phyloP scores from a whole-genome alignment of 768 basidiomycete species.

The Gloeopeniophorella convolvens region DNA sequence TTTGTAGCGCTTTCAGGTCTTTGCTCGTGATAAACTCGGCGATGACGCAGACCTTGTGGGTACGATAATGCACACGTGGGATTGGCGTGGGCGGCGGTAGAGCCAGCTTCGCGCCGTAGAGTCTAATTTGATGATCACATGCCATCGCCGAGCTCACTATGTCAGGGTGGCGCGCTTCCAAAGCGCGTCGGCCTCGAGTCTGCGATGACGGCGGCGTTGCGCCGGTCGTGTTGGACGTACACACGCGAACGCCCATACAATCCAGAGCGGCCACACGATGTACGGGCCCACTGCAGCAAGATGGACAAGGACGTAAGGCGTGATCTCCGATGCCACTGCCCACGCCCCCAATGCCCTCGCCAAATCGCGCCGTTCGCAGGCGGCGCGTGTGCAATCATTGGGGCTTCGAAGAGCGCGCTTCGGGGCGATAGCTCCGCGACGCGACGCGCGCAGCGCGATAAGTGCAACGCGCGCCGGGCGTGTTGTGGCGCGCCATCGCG shows the following conservation, averaged over 20 bases:
- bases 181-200: conserved; percentile 3
- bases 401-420: neutral
- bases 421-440: neutral
- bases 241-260: neutral
- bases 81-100: conserved; percentile 6
- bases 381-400: neutral
- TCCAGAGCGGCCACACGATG: conserved; percentile 4
- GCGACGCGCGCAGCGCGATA: conserved; percentile 4
- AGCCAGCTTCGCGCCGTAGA: neutral
- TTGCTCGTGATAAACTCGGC: neutral
- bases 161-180: neutral
- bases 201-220: conserved; percentile 2
- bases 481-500: neutral
- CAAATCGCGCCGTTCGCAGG: neutral
- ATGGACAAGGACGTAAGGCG: conserved; percentile 2
- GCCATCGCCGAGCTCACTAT: conserved; percentile 3
- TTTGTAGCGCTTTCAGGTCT: neutral
- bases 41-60: conserved; percentile 12
- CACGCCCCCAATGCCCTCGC: neutral
- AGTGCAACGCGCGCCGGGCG: conserved; percentile 3
- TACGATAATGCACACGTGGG: conserved; percentile 13
- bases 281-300: neutral
- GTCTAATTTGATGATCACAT: conserved; percentile 4
- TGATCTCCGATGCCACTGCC: conserved; percentile 3
- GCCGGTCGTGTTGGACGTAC: neutral